Percentiles rank a stretch among this genome's conserved stretches.
phyloP scores from a whole-genome alignment of 495 filamentous ascomycete species.

The Penicillium soppii region DNA sequence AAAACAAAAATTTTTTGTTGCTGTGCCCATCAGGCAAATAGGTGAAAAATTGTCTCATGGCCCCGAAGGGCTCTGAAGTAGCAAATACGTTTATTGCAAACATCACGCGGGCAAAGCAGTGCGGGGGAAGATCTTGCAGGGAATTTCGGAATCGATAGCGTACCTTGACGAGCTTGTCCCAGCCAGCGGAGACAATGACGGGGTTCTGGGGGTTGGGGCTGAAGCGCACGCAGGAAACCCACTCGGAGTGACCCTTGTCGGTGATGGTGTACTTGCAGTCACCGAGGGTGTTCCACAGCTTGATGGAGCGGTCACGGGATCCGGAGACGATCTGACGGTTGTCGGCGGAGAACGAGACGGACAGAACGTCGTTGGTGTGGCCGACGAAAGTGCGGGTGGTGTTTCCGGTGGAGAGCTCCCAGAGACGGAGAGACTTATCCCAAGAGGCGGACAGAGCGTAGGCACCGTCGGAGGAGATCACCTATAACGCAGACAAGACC shows the following conservation, averaged over 20 bases:
- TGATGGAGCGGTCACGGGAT: slow-evolving; percentile 97
- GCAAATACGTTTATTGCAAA: slow-evolving; percentile 98
- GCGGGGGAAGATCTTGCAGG: not conserved
- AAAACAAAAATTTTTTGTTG: slow-evolving; percentile 17
- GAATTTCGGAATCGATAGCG: slow-evolving; percentile 35
- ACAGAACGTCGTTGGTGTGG: slow-evolving; percentile 99
- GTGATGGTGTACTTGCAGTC: slow-evolving; percentile 99
- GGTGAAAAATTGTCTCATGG: slow-evolving; percentile 98
- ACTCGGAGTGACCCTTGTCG: slow-evolving; percentile 99
- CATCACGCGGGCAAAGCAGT: slow-evolving; percentile 69
- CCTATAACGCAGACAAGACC: slow-evolving; percentile 54
- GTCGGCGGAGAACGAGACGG: slow-evolving; percentile 99
- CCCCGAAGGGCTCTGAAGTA: slow-evolving; percentile 97
- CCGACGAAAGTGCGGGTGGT: slow-evolving; percentile 98
- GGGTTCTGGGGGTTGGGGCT: slow-evolving; percentile 99
- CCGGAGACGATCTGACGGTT: slow-evolving; percentile 99
- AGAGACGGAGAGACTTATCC: slow-evolving; percentile 99
- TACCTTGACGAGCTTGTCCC: slow-evolving; percentile 99
- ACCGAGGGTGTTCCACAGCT: slow-evolving; percentile 99
- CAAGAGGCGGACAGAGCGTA: slow-evolving; percentile 98
- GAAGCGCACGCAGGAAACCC: slow-evolving; percentile 99
- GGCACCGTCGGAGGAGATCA: slow-evolving; percentile 99
- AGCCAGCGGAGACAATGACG: slow-evolving; percentile 97
- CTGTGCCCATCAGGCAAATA: slow-evolving; percentile 70
- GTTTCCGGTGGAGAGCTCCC: slow-evolving; percentile 94